phyloP scores from a whole-genome alignment of 441 rosid species.

The Croton setiger region DNA sequence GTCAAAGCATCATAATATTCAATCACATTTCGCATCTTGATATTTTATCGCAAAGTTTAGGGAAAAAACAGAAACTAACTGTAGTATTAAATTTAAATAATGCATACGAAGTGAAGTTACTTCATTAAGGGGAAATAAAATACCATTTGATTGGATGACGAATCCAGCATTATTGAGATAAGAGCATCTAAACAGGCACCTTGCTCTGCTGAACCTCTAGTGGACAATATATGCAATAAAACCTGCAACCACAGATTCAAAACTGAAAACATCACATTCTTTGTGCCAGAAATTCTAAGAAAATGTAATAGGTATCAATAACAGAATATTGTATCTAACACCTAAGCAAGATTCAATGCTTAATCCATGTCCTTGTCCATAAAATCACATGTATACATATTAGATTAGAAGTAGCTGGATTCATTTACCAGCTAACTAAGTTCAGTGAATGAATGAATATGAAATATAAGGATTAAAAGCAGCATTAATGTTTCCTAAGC shows the following conservation, averaged over 20 bases:
- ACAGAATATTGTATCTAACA: too few species aligned
- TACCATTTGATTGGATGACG: constrained; percentile 94
- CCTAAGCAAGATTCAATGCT: too few species aligned
- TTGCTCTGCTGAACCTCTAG: constrained; percentile 71
- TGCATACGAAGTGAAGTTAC: not conserved
- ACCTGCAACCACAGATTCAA: constrained; percentile 39
- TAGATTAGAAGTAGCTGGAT: not conserved
- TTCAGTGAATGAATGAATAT: not conserved
- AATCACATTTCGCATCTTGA: not conserved
- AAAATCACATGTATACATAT: not conserved
- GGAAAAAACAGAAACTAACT: not conserved
- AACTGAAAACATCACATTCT: not conserved
- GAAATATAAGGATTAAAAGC: not conserved
- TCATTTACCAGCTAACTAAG: not conserved
- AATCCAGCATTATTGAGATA: constrained; percentile 78
- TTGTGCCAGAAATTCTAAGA: not conserved
- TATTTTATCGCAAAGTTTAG: not conserved
- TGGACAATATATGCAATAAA: constrained; percentile 79
- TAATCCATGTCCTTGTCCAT: too few species aligned
- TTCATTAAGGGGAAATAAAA: constrained; percentile 6
- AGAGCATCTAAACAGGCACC: constrained; percentile 93
- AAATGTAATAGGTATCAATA: not conserved
- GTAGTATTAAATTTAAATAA: not conserved
- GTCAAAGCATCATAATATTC: not conserved
- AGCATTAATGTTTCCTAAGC: too few species aligned